phyloP scores from a whole-genome alignment of 345 rosid species.

The Melaleuca quinquenervia region DNA sequence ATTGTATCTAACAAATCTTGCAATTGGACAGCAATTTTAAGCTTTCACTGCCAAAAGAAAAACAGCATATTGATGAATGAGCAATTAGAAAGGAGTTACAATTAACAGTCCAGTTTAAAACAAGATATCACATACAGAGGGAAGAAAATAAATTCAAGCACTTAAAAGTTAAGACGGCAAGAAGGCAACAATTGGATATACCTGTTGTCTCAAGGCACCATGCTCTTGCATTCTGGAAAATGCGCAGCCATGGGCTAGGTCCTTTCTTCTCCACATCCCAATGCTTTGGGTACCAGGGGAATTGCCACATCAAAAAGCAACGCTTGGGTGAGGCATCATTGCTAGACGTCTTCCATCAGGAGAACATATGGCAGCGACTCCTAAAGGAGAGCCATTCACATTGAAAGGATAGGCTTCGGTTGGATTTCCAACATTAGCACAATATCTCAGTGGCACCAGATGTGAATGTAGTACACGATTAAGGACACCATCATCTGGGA shows the following conservation, averaged over 20 bases:
- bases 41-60: not conserved
- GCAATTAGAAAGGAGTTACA: not conserved
- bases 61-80: not conserved
- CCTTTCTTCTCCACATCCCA: slow-evolving; percentile 84
- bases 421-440: slow-evolving; percentile 72
- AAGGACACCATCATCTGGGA: slow-evolving; percentile 79
- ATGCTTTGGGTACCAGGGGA: slow-evolving; percentile 79
- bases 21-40: not conserved
- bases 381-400: too few species aligned
- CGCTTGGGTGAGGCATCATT: slow-evolving; percentile 99
- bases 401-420: slow-evolving; percentile 89
- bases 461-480: slow-evolving; percentile 59
- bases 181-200: not conserved
- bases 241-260: slow-evolving; percentile 89
- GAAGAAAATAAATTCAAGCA: not conserved
- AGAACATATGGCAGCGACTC: slow-evolving; percentile 85
- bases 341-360: slow-evolving; percentile 95
- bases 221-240: slow-evolving; percentile 94
- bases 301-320: slow-evolving; percentile 98
- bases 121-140: not conserved
- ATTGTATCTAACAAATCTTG: not conserved
- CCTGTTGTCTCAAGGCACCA: slow-evolving; percentile 40
- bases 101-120: not conserved
- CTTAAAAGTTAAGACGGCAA: not conserved
- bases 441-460: slow-evolving; percentile 74